Evolutionary conservation across 2,329 filamentous ascomycete genomes (phyloP), one percentile per base, ranked within the genome.

Genomic region (Hymenoscyphus occultus): DNA sequence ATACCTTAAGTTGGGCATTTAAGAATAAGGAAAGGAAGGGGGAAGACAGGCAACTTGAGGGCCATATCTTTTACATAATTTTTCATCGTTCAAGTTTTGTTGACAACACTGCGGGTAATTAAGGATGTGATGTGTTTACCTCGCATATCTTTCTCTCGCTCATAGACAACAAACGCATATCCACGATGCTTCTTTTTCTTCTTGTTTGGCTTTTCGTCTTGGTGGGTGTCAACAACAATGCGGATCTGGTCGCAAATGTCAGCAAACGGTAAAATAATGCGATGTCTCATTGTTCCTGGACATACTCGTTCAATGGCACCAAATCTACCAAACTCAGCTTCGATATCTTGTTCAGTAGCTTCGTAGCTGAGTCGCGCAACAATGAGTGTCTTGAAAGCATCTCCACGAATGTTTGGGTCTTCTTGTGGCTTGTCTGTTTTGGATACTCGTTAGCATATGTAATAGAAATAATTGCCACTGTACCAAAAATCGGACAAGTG

Each of bases 131-230:
- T 76, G 77, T 78, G 79, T 81, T 87, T 96, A 97, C 93, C 93
- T 92, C 96, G 96, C 93, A 98, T 97, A 77, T 98, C 95, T 79
- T 94, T 93, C 80, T 98, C 95, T 77, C 92, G 90, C 79, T 98
- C 94, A 76, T 94, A 99, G 63, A 98, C 92, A 72, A 99, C 90
- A 76, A 99, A 99, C 67, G 92, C 95, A 78, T 99, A 99, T 68
- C 95, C 95, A 74, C 90, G 85, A 75, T 96, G 91, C 60, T 89
- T 81, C 80, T 93, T 93, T 76, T 90, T 90, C 76, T 91, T 89
- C 80, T 93, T 92, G 74, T 89, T 90, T 64, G 84, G 86, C 77
- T 84, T 90, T 75, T 85, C 85, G 71, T 84, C 80, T 67, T 87
- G 84, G 72, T 91, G 87, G 4, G 87, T 89, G 76, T 96, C 90